Conservation (phyloP, 1,284 basidiomycete genomes). For the Tausonia pullulans region DNA sequence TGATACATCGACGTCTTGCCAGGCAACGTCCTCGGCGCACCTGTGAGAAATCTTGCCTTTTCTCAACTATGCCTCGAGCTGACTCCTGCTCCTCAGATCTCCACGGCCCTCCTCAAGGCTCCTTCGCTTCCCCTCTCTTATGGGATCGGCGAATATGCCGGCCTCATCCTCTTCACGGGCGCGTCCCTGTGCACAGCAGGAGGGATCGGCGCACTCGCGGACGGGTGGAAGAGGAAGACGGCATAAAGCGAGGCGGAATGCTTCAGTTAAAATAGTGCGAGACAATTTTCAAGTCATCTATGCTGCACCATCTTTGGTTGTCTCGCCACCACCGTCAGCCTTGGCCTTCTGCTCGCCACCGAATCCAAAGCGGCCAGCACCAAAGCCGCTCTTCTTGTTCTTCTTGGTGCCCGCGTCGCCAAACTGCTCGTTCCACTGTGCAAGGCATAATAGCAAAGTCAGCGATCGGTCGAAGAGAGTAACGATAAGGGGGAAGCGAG, state of each 20-base stretch:
- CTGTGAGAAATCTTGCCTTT: background rate
- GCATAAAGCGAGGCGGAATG: background rate
- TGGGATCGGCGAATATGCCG: background rate
- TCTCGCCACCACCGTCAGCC: too few species aligned
- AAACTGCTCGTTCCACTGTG: slow-evolving; percentile 75
- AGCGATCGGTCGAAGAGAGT: background rate
- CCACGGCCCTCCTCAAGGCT: background rate
- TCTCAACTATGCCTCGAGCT: background rate
- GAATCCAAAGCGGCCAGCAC: slow-evolving; percentile 36
- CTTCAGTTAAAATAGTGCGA: background rate
- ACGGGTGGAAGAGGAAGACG: background rate
- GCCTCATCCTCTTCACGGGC: slow-evolving; percentile 7
- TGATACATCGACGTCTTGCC: background rate
- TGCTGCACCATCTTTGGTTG: too few species aligned
- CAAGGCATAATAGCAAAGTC: background rate
- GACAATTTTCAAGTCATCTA: too few species aligned
- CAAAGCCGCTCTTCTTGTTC: slow-evolving; percentile 35
- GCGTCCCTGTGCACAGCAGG: background rate
- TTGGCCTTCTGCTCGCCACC: slow-evolving; percentile 18
- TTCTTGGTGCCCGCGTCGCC: slow-evolving; percentile 47
- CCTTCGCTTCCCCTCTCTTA: background rate
- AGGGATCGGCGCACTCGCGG: background rate
- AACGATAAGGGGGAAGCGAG: background rate
- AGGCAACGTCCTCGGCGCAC: background rate
- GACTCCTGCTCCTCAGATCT: background rate